Base-by-base conservation (phyloP, 352 stramenopile genomes). In the Phytophthora podocarpi region DNA sequence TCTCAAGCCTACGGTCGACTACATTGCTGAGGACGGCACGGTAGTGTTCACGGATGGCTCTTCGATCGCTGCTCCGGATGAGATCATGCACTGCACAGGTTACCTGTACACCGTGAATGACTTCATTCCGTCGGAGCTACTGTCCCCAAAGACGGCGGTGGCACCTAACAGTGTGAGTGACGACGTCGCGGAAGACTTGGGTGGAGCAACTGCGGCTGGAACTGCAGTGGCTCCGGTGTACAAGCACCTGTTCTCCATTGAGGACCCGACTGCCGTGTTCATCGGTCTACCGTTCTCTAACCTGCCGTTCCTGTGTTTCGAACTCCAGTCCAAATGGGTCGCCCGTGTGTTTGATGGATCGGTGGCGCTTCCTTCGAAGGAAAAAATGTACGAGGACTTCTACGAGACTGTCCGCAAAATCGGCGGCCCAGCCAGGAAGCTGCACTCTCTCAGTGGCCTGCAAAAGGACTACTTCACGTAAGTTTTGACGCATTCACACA, bases 71-170 rank as follows among this genome's bases (percentile, higher is more conserved):
- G 32, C 76, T 2, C 72, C 73, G 5, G 80, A 91, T 41, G 82
- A 86, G 58, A 64, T 91, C 57, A 87, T 91, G 69, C 78, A 78
- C 64, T 89, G 78, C 65, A 90, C 78, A 10, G 82, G 80, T 1
- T 91, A 91, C 43, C 42, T 75, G 39, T 91, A 91, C 62, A 69
- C 75, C 0, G 76, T 87, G 16, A 80, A 69, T 34, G 64, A 82
- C 28, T 67, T 91, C 27, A 51, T 80, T 1, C 82, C 74, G 8
- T 39, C 43, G 0, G 52, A 64, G 12, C 49, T 87, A 27, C 46
- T 89, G 49, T 89, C 80, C 46, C 74, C 73, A 0, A 57, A 59
- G 9, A 51, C 41, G 13, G 12, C 20, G 8, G 48, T 53, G 41
- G 37, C 21, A 4, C 28, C 59, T 43, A 39, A 48, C 39, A 36